These are phyloP conservation scores for Crataegus laevigata DNA, from an alignment of 306 rosid genomes.

Conservation along the genomic window DNA sequence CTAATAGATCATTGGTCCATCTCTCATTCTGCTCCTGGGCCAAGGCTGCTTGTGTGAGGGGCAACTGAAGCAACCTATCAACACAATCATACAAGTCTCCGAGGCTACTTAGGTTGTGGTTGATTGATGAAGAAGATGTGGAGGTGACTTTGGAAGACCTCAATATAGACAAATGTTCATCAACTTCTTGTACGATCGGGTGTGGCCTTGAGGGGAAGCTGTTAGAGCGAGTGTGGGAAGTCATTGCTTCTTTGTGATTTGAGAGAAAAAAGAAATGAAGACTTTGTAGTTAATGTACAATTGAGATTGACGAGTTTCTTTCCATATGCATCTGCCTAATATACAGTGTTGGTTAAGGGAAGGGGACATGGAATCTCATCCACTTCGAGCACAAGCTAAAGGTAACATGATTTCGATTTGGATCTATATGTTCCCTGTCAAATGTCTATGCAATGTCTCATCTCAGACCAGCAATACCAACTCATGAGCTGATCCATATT, in stretches of 20 bases:
- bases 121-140: constrained; percentile 15
- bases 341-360: background rate
- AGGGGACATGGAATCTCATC: constrained; percentile 30
- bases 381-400: background rate
- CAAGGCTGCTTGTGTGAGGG: constrained; percentile 6
- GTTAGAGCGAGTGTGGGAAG: constrained; percentile 18
- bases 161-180: constrained; percentile 12
- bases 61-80: constrained; percentile 23
- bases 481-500: background rate
- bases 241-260: background rate
- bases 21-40: constrained; percentile 7
- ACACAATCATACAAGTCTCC: constrained; percentile 21
- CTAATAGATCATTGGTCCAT: constrained; percentile 10
- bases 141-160: constrained; percentile 4
- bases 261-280: background rate
- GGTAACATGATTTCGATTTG: background rate
- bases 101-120: constrained; percentile 8
- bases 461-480: constrained; percentile 18
- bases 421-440: background rate
- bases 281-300: background rate
- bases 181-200: constrained; percentile 14
- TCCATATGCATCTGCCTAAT: background rate
- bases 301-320: background rate
- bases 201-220: constrained; percentile 31
- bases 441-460: constrained; percentile 19